Evolutionary conservation across 139 green algal species (phyloP).

Genomic region (Volvox reticuliferus): DNA sequence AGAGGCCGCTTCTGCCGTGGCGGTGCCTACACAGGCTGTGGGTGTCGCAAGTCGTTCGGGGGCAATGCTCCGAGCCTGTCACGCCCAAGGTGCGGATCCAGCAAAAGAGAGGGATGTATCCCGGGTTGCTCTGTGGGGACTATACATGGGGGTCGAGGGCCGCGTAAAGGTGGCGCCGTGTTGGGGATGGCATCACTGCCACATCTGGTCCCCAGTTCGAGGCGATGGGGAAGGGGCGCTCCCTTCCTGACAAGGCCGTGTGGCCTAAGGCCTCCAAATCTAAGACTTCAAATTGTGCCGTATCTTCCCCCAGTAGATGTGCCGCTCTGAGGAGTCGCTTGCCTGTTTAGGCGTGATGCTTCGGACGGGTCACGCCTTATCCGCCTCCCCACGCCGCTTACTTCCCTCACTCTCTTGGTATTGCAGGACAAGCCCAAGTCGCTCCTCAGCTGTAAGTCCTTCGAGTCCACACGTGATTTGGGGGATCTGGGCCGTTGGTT

Average conservation of each 20-base stretch:
- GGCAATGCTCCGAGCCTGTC: conserved; percentile 47
- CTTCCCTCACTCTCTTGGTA: neutral
- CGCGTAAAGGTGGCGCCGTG: too few relatives aligned
- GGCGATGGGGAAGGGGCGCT: too few relatives aligned
- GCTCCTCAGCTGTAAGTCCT: conserved; percentile 82
- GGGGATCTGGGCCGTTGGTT: conserved; percentile 71
- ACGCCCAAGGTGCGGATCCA: conserved; percentile 31
- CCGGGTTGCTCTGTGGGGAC: too few relatives aligned
- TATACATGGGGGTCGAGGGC: neutral
- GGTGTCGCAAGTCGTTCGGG: conserved; percentile 30
- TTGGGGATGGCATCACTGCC: neutral
- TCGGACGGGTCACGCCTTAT: too few relatives aligned
- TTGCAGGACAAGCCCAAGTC: conserved; percentile 51
- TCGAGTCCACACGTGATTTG: conserved; percentile 69
- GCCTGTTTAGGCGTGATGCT: too few relatives aligned
- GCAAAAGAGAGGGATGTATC: too few relatives aligned
- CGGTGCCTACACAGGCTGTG: conserved; percentile 32
- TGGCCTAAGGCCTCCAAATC: too few relatives aligned
- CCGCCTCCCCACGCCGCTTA: neutral
- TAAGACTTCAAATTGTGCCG: neutral
- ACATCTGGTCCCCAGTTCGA: too few relatives aligned
- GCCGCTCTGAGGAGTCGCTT: too few relatives aligned
- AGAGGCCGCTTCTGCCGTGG: neutral
- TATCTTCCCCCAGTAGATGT: neutral
- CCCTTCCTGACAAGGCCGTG: too few relatives aligned